Percentiles rank a stretch among this genome's conserved stretches.
Evolutionary conservation across 768 basidiomycete genomes (phyloP).

Genomic region (Kwoniella heveanensis): DNA sequence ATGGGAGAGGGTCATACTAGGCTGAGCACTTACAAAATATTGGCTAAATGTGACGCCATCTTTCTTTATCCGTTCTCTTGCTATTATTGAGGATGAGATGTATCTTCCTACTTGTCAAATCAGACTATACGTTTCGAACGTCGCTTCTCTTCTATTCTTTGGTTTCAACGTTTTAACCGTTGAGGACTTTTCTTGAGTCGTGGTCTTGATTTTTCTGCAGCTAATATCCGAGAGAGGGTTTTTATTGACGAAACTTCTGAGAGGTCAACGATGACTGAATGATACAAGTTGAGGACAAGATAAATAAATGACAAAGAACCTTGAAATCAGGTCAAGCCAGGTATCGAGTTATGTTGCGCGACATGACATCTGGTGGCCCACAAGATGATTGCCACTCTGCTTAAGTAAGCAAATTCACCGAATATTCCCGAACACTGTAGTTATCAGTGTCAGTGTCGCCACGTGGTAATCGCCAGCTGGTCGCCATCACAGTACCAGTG

Average conservation of each 20-base stretch:
- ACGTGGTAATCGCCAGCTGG: neutral
- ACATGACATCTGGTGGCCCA: neutral
- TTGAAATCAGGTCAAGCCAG: neutral
- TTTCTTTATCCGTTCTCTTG: slow-evolving; percentile 1
- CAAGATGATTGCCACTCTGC: slow-evolving; percentile 19
- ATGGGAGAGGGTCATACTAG: too few species aligned
- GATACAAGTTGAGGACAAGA: neutral
- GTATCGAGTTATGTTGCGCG: too few species aligned
- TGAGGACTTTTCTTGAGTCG: too few species aligned
- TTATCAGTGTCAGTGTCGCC: slow-evolving; percentile 2
- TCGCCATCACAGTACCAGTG: neutral
- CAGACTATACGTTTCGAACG: too few species aligned
- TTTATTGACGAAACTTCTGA: too few species aligned
- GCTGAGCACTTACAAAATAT: slow-evolving; percentile 69
- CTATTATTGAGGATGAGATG: neutral
- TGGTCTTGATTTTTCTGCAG: too few species aligned
- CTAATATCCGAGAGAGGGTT: too few species aligned
- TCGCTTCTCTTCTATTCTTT: slow-evolving; percentile 1
- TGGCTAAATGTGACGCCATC: slow-evolving; percentile 66
- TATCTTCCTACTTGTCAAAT: neutral
- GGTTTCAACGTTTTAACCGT: too few species aligned
- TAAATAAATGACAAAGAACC: too few species aligned
- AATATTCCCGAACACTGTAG: slow-evolving; percentile 28
- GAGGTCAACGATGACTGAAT: too few species aligned
- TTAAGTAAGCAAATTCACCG: slow-evolving; percentile 24